Percentiles rank a stretch among this genome's conserved stretches.
Conservation (phyloP, 345 rosid genomes). For the Nasturtium officinale region DNA sequence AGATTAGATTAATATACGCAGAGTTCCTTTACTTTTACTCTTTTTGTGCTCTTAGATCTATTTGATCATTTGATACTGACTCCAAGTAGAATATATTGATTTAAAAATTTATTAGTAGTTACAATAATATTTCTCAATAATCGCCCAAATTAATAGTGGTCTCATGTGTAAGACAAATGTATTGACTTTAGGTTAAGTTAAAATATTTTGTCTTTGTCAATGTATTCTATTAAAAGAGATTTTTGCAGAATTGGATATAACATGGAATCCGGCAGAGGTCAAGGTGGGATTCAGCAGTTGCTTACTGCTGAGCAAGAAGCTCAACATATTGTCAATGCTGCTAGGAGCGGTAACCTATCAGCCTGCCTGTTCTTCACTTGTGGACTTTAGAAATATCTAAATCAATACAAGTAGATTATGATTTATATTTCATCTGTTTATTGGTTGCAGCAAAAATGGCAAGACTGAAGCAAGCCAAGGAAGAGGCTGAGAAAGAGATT, state of each 20-base stretch:
- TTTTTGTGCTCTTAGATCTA: constrained; percentile 4
- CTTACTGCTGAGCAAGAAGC: constrained; percentile 94
- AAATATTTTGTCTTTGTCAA: neutral
- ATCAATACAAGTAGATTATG: too few species aligned
- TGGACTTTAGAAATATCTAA: neutral
- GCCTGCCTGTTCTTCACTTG: neutral
- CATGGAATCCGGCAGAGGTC: constrained; percentile 75
- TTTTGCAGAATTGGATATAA: constrained; percentile 29
- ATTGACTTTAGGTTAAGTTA: constrained; percentile 2
- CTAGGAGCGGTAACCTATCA: constrained; percentile 37
- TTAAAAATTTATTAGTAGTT: neutral
- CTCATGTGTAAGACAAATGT: neutral
- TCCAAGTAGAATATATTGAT: neutral
- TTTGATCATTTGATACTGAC: constrained; percentile 8
- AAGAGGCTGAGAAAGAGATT: constrained; percentile 88
- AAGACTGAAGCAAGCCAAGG: constrained; percentile 90
- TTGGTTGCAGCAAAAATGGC: constrained; percentile 65
- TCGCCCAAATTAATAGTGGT: neutral
- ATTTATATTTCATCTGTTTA: neutral
- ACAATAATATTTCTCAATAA: neutral
- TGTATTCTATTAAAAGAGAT: too few species aligned
- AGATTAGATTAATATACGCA: neutral
- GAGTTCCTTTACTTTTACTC: neutral
- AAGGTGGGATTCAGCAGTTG: constrained; percentile 84
- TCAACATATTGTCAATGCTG: constrained; percentile 80